phyloP scores from a whole-genome alignment of 2,329 filamentous ascomycete species.

The Cercospora sesami region DNA sequence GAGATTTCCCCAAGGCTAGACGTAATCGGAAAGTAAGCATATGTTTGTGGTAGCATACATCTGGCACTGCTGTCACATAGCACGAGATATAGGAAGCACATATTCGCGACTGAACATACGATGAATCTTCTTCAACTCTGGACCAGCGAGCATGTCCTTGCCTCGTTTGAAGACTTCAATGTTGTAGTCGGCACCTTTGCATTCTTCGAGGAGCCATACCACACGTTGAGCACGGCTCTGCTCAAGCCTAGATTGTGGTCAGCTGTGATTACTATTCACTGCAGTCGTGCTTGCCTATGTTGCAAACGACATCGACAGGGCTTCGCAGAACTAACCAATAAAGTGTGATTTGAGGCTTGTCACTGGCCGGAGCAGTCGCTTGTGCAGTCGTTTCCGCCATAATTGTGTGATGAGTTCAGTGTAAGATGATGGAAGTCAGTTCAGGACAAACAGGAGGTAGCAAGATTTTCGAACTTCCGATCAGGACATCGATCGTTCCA shows the following conservation, averaged over 20 bases:
- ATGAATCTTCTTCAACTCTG: conserved; percentile 74
- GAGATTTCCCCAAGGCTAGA: conserved; percentile 74
- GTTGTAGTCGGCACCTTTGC: conserved; percentile 70
- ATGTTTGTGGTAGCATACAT: background rate
- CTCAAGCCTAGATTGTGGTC: conserved; percentile 65
- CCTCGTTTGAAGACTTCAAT: conserved; percentile 75
- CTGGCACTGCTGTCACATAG: background rate
- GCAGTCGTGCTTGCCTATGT: background rate
- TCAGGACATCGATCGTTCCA: conserved; percentile 7
- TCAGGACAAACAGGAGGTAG: background rate
- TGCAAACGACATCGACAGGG: background rate
- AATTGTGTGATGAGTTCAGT: conserved; percentile 1
- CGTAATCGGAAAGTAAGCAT: background rate
- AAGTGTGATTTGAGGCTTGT: conserved; percentile 59
- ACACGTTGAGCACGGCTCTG: conserved; percentile 80
- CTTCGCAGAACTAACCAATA: conserved; percentile 55
- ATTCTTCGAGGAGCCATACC: conserved; percentile 82
- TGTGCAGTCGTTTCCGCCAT: conserved; percentile 28
- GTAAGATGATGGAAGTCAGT: background rate
- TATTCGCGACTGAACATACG: conserved; percentile 34
- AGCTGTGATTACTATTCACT: background rate
- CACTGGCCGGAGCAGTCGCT: conserved; percentile 20
- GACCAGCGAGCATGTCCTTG: conserved; percentile 66
- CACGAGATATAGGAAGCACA: background rate
- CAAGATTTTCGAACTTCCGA: background rate